A percentile compares a stretch with the other conserved stretches of the same genome.
Conservation (phyloP, 1,284 basidiomycete genomes). For the Veloporphyrellus conicus region DNA sequence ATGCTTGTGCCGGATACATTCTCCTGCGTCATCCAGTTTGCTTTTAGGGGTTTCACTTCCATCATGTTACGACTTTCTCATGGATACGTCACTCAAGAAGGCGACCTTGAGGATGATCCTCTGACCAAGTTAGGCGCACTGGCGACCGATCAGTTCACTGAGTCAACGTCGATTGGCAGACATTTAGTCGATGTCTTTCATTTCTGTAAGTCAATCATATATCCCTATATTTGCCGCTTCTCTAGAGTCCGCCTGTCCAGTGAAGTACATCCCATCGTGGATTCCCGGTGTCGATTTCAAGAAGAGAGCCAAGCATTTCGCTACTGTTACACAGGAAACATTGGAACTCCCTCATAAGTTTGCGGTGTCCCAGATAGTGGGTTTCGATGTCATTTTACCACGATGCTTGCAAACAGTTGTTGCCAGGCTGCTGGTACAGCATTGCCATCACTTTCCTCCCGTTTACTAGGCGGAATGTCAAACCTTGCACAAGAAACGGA, state of each 20-base stretch:
- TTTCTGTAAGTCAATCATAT: constrained; percentile 4
- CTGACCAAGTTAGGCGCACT: constrained; percentile 16
- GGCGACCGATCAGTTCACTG: constrained; percentile 8
- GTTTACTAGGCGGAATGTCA: constrained; percentile 41
- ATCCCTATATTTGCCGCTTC: too few relatives aligned
- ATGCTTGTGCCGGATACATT: background rate
- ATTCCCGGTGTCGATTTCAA: constrained; percentile 60
- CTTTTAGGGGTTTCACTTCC: constrained; percentile 15
- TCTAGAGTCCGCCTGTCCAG: constrained; percentile 27
- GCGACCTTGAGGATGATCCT: constrained; percentile 14
- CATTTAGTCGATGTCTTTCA: constrained; percentile 20
- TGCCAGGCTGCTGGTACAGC: constrained; percentile 42
- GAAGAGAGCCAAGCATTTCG: constrained; percentile 44
- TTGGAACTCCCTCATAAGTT: constrained; percentile 50
- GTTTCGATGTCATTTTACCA: background rate
- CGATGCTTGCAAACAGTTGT: background rate
- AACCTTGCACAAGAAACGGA: constrained; percentile 42
- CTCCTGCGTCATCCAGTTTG: background rate
- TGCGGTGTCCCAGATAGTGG: constrained; percentile 48
- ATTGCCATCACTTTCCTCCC: constrained; percentile 43
- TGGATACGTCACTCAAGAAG: constrained; percentile 13
- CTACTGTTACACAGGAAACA: constrained; percentile 42
- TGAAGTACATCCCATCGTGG: constrained; percentile 56
- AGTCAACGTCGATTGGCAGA: constrained; percentile 7
- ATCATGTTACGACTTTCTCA: constrained; percentile 22